phyloP scores from a whole-genome alignment of 139 green algal genomes.

The Spirogloea muscicola region DNA sequence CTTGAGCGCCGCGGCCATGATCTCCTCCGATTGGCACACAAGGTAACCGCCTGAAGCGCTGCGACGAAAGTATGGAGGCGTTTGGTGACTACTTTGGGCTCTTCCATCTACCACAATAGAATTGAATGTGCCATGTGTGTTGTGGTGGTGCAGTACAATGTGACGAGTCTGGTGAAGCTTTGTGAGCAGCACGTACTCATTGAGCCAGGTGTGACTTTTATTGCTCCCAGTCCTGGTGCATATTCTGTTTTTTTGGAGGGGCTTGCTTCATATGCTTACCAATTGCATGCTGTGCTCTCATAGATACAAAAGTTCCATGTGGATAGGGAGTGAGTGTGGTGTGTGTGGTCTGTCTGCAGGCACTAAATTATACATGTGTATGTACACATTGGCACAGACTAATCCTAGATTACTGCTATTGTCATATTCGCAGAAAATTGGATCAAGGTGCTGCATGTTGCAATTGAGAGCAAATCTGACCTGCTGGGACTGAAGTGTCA shows the following conservation, averaged over 20 bases:
- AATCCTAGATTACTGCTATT: background rate
- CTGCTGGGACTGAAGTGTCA: background rate
- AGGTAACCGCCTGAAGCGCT: too few relatives aligned
- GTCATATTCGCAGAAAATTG: conserved; percentile 8
- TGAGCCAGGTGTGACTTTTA: conserved; percentile 12
- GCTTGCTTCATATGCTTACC: background rate
- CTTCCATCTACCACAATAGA: too few relatives aligned
- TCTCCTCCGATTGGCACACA: conserved; percentile 15
- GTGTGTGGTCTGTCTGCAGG: background rate
- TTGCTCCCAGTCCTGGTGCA: too few relatives aligned
- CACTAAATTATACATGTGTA: background rate
- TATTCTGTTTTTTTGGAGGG: too few relatives aligned
- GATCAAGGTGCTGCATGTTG: conserved; percentile 8
- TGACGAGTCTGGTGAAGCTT: conserved; percentile 1
- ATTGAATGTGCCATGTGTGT: too few relatives aligned
- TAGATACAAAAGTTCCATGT: background rate
- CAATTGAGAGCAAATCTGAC: background rate
- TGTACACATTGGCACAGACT: background rate
- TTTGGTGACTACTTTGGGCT: too few relatives aligned
- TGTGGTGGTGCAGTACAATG: conserved; percentile 29
- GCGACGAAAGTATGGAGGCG: too few relatives aligned
- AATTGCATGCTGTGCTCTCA: background rate
- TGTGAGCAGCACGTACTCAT: conserved; percentile 11
- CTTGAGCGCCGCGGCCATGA: conserved; percentile 11
- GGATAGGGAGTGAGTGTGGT: background rate